Base-by-base conservation (phyloP, 2,329 filamentous ascomycete species). In the Arthrinium phaeospermum region DNA sequence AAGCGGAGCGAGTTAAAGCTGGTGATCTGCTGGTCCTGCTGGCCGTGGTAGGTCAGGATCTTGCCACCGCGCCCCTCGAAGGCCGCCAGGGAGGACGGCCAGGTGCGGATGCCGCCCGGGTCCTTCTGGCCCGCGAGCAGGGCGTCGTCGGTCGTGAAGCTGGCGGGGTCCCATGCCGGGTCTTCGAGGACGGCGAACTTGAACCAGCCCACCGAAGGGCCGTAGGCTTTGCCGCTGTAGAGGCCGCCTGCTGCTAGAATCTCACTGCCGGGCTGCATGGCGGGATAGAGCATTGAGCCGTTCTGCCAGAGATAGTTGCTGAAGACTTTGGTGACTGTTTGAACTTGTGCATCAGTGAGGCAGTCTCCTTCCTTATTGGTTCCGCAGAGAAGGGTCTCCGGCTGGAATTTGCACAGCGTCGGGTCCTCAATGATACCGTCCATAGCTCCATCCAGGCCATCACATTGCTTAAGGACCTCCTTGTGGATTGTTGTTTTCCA, bases 271-370 rank as follows among this genome's bases (percentile, higher is more conserved):
- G 85, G 86, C 67, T 87, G 83, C 76, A 87, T 82, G 24, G 83
- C 80, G 4, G 86, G 86, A 75, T 85, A 88, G n/a, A 87, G 79
- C 4, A 88, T 78, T 4, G 81, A 80, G 34, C 86, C 86, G 45
- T 84, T 79, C 6, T 78, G 79, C 73, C 84, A 83, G 74, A 82
- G 80, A 45, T 86, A 81, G 51, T 83, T 83, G 16, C 79, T 78
- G 76, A 83, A 86, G 22, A 85, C 80, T 1, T 82, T 75, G 51
- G 82, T 79, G 19, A 88, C 85, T 0, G 83, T 85, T 10, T 80
- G 74, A 57, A 84, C 80, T 77, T 88, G 86, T 0, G 78, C 78
- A 14, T 70, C 49, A 0, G 81, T 87, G 51, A 89, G 80, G 75
- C 86, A 88, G 47, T 76, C 77, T 2, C 77, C 77, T 34, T 78